Evolutionary conservation across 495 filamentous ascomycete genomes (phyloP), one percentile per base, ranked within the genome.

Genomic region (Lasiosphaeris hirsuta): DNA sequence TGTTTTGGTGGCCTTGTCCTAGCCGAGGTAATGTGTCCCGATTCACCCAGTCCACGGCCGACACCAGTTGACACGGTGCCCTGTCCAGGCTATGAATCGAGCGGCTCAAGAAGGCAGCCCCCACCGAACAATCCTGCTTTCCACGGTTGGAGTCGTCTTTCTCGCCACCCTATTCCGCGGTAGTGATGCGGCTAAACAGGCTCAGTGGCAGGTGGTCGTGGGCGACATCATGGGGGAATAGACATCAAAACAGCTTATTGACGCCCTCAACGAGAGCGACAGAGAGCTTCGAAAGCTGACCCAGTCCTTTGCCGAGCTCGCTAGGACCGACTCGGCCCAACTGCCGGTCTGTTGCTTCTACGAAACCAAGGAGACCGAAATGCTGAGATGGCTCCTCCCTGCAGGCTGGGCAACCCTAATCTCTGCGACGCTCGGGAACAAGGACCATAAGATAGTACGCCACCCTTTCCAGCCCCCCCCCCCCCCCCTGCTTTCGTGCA

Each of bases 51-150:
- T 43, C 23, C 3, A 46, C 52, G 41, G 52, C 18, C 33, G 23
- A 23, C 15, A 46, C 84, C 45, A n/a, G 54, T 18, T 57, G 19
- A 56, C 53, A 38, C n/a, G n/a, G n/a, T n/a, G n/a, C n/a, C n/a
- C n/a, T 37, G 13, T 23, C 41, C 13, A 65, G 60, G 59, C 60
- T 15, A 58, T 63, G 23, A 62, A 54, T 56, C 54, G 55, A 49
- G 60, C 56, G 13, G 56, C 48, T n/a, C 57, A 63, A 37, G 57
- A 51, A 38, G 60, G 47, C 40, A 62, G 56, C 33, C 34, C 39
- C 34, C 63, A 60, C 39, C 51, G 54, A 17, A 19, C 46, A 37
- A 60, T 66, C 40, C 54, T 60, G 11, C 48, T 23, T 44, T 61
- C 41, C 33, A 63, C 60, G 0, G 37, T 54, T 17, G 63, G 60